Conservation (phyloP, 176 grass and related monocot genomes). For the Triticum aestivum region IWGSC_CS_RefSeq_v2.1 NC_057800.1:10741301-10741800, state of each 20-base stretch:
- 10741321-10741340: background rate
- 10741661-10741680: background rate
- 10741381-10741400: slow-evolving; percentile 66
- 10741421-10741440: slow-evolving; percentile 64
- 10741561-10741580: background rate
- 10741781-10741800: background rate
- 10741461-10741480: slow-evolving; percentile 45
- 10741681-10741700: background rate
- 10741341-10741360: background rate
- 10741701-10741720: background rate
- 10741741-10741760: background rate
- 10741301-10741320: background rate
- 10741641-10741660: background rate
- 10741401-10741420: slow-evolving; percentile 82
- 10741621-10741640: background rate
- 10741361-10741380: slow-evolving; percentile 36
- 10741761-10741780: background rate
- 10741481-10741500: background rate
- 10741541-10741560: background rate
- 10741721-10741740: background rate
- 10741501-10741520: background rate
- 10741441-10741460: slow-evolving; percentile 94
- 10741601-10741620: too few relatives aligned
- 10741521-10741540: background rate
- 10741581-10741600: background rate